Base-by-base conservation (phyloP, 2,329 filamentous ascomycete genomes). In the Trichoderma oligosporum region DNA sequence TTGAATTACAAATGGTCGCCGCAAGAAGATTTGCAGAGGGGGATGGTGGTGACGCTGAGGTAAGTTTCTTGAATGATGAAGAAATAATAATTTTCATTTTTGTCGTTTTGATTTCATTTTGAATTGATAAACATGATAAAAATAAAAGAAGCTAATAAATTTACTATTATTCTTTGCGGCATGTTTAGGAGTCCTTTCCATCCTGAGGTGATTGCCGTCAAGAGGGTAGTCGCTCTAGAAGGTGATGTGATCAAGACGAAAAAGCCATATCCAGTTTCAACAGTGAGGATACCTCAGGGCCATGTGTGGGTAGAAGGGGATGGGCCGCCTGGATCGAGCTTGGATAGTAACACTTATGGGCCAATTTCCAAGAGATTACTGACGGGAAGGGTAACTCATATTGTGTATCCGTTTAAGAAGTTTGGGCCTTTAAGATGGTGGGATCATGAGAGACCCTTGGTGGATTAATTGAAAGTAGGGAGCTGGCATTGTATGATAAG, bases 261-360 rank as follows among this genome's bases (percentile, higher is more conserved):
- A 57, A 71, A 76, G 53, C 85, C 84, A 16, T 87, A 84, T 67
- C 79, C 82, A 7, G 70, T 78, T 14, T 64, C 74, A 1, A 78
- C 72, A 7, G 76, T 88, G 44, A 79, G 81, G 61, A 82, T 99
- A 20, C 93, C 92, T 4, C 80, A 80, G 61, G 91, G 91, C 16
- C 92, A 97, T 75, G 80, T 97, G 25, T 99, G 94, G 94, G 84
- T 99, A 1, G 93, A 97, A 70, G 94, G 94, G 1, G 94, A 99
- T 69, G 91, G 88, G 11, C 82, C 82, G 65, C 82, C 83, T 64
- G 79, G 82, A 49, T 82, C 82, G 65, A 90, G 84, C 56, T 71
- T 86, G 59, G 94, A 99, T 74, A 96, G 91, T 72, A 96, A 96
- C 73, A 84, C 84, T 11, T 97, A 95, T 71, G 94, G 94, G 1